Percentiles rank a stretch among this genome's conserved stretches.
phyloP scores from a whole-genome alignment of 495 filamentous ascomycete genomes.

The Viridothelium virens region DNA sequence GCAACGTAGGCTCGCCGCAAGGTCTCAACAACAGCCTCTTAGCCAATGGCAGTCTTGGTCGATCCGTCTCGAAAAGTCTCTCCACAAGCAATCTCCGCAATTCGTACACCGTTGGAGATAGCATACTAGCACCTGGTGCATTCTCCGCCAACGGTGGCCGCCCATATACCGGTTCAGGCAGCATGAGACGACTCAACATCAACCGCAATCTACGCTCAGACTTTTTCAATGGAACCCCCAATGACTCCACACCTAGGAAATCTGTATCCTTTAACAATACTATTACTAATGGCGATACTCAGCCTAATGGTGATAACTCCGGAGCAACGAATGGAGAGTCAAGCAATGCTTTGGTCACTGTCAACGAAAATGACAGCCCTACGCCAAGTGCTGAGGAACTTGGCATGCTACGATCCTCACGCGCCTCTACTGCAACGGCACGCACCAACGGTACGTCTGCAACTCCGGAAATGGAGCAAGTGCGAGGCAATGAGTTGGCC shows the following conservation, averaged over 20 bases:
- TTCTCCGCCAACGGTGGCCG: slow-evolving; percentile 58
- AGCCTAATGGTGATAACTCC: neutral
- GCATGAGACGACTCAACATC: slow-evolving; percentile 82
- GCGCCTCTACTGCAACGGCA: slow-evolving; percentile 35
- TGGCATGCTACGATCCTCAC: slow-evolving; percentile 54
- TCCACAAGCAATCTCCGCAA: slow-evolving; percentile 63
- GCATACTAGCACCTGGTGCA: slow-evolving; percentile 76
- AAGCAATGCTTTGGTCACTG: slow-evolving; percentile 40
- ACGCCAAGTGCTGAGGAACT: slow-evolving; percentile 58
- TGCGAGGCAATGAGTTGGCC: slow-evolving; percentile 67
- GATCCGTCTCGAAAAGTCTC: slow-evolving; percentile 53
- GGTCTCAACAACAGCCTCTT: slow-evolving; percentile 58
- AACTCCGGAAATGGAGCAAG: slow-evolving; percentile 62
- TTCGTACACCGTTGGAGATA: slow-evolving; percentile 64
- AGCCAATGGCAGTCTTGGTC: slow-evolving; percentile 50
- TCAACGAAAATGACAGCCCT: slow-evolving; percentile 36
- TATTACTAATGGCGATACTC: slow-evolving; percentile 22
- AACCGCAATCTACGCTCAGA: slow-evolving; percentile 74
- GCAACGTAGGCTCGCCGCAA: slow-evolving; percentile 59
- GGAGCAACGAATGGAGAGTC: slow-evolving; percentile 6
- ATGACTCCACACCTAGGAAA: slow-evolving; percentile 51
- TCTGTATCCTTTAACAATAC: slow-evolving; percentile 81
- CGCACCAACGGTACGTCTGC: slow-evolving; percentile 38
- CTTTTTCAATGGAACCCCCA: slow-evolving; percentile 48
- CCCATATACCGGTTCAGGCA: slow-evolving; percentile 45